A percentile compares a stretch with the other conserved stretches of the same genome.
phyloP scores from a whole-genome alignment of 441 rosid species.

The Adansonia grandidieri region DNA sequence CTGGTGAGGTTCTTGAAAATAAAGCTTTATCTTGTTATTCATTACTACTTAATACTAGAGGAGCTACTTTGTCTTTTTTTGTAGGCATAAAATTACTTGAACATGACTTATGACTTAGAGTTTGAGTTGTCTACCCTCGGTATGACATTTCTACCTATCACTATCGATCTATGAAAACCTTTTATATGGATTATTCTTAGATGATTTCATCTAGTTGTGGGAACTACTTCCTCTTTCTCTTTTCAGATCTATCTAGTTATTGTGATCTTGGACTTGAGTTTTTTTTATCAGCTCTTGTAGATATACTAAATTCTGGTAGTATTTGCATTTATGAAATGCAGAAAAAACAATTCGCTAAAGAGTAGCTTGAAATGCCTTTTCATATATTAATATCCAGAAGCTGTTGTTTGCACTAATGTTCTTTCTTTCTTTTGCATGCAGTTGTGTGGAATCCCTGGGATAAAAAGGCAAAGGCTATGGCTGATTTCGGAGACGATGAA shows the following conservation, averaged over 20 bases:
- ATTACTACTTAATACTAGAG: background rate
- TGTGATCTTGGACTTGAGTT: background rate
- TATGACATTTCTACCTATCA: background rate
- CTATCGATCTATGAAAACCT: background rate
- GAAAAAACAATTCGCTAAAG: background rate
- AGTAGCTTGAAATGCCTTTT: slow-evolving; percentile 10
- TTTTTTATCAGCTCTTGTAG: background rate
- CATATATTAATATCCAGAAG: background rate
- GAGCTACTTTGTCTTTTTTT: background rate
- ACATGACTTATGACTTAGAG: background rate
- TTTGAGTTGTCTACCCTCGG: background rate
- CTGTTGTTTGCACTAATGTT: background rate
- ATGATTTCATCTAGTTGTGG: background rate
- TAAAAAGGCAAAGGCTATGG: slow-evolving; percentile 77
- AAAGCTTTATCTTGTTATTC: slow-evolving; percentile 1
- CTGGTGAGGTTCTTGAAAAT: slow-evolving; percentile 56
- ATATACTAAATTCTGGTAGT: background rate
- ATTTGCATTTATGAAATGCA: slow-evolving; percentile 13
- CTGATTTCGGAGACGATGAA: slow-evolving; percentile 91
- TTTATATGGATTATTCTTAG: background rate
- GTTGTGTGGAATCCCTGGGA: slow-evolving; percentile 99
- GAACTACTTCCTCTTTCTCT: background rate
- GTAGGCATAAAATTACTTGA: background rate
- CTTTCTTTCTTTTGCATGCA: slow-evolving; percentile 37
- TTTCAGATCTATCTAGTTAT: background rate